These are phyloP conservation scores for Albugo laibachii DNA, from an alignment of 352 stramenopile genomes.

Conservation along the genomic window DNA sequence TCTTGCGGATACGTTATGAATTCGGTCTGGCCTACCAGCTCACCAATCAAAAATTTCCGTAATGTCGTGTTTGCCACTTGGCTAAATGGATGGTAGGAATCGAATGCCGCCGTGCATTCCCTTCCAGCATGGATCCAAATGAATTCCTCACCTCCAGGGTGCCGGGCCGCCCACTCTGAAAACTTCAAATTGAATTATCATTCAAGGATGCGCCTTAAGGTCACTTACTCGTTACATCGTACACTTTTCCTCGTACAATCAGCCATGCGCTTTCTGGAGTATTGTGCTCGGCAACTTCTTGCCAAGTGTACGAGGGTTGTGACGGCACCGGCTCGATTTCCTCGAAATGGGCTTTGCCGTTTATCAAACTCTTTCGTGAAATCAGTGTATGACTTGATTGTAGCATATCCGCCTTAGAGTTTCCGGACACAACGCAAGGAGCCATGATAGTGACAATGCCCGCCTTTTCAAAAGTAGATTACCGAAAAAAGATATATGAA, in stretches of 20 bases:
- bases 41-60: conserved; percentile 71
- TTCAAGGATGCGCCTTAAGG: background rate
- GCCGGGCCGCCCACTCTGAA: conserved; percentile 52
- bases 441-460: no score
- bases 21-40: conserved; percentile 52
- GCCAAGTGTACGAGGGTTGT: conserved; percentile 69
- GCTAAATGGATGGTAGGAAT: conserved; percentile 83
- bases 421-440: no score
- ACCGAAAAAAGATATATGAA: no score
- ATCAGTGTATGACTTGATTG: conserved; percentile 9
- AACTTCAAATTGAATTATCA: conserved; percentile 3
- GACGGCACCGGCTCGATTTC: background rate
- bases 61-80: conserved; percentile 63
- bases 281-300: conserved; percentile 90
- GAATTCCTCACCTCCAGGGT: conserved; percentile 66
- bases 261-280: conserved; percentile 92
- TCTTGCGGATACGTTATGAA: conserved; percentile 83
- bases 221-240: conserved; percentile 75
- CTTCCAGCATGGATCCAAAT: conserved; percentile 59
- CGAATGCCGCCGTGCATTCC: conserved; percentile 78
- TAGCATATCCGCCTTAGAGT: no score
- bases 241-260: conserved; percentile 86
- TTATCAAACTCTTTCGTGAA: no score
- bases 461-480: no score
- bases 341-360: no score